A percentile compares a stretch with the other conserved stretches of the same genome.
Evolutionary conservation across 371 early-diverging fungal genomes (phyloP).

Genomic region (Dichotomocladium elegans): DNA sequence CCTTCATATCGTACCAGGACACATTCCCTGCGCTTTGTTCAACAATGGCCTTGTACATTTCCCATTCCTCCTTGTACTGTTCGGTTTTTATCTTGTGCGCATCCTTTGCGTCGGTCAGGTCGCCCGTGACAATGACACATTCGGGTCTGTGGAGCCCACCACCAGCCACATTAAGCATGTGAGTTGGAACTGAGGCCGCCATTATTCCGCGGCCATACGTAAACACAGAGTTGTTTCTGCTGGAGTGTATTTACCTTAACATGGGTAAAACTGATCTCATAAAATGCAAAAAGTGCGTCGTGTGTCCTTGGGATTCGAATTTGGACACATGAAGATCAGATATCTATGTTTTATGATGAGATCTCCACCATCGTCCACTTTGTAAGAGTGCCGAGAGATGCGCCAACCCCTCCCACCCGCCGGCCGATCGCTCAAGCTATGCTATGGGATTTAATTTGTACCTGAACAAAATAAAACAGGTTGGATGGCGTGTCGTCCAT

Average conservation of each 20-base stretch:
- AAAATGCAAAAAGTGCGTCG: conserved; percentile 72
- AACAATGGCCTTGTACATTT: conserved; percentile 63
- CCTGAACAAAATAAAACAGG: conserved; percentile 14
- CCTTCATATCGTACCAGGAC: conserved; percentile 83
- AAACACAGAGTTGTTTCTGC: not conserved
- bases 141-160: too few relatives aligned
- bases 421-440: too few relatives aligned
- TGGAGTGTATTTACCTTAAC: conserved; percentile 26
- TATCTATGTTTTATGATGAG: conserved; percentile 43
- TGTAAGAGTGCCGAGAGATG: not conserved
- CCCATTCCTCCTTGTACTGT: conserved; percentile 86
- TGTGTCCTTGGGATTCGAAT: conserved; percentile 60
- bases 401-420: too few relatives aligned
- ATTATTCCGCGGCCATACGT: not conserved
- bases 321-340: conserved; percentile 85
- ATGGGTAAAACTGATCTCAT: conserved; percentile 62
- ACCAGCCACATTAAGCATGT: conserved; percentile 12
- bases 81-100: conserved; percentile 51
- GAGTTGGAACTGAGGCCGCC: not conserved
- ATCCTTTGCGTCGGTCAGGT: conserved; percentile 88
- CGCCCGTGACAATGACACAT: conserved; percentile 73
- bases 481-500: conserved; percentile 1
- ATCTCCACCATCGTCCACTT: not conserved
- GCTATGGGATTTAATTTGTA: too few relatives aligned
- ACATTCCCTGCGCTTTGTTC: conserved; percentile 26